Evolutionary conservation across 2,329 filamentous ascomycete genomes (phyloP), one percentile per base, ranked within the genome.

Genomic region (Sporothrix humicola): DNA sequence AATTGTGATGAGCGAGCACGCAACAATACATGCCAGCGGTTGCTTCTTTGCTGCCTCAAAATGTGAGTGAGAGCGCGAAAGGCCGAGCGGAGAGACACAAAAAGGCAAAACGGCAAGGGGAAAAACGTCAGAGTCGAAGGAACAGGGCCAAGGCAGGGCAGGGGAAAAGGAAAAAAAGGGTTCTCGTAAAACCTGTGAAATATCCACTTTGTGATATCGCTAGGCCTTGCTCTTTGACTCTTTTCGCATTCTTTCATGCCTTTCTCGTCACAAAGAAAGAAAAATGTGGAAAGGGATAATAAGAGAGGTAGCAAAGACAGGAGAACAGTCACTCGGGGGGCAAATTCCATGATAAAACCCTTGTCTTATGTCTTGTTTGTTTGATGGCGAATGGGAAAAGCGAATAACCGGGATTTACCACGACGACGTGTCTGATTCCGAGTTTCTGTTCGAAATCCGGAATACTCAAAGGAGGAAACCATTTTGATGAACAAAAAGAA

Each of bases 51-150:
- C n/a, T 26, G 1, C n/a, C 31, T 8, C n/a, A 13, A 37, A 37
- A 37, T n/a, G 48, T 15, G 59, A 37, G 10, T 13, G 5, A 46
- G 63, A 50, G n/a, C 68, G 52, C 50, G 50, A 23, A 58, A 37
- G 68, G 68, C 68, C 68, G 68, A 54, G 15, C 66, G 66, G 66
- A 69, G 66, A 69, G 66, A 54, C 46, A 69, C 44, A 23, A 69
- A 54, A 31, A 42, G 26, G 46, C 17, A 37, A 56, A 69, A 54
- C 50, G 20, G 37, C 42, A 70, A 42, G 68, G 42, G 20, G 20
- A 59, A 46, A n/a, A 46, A 37, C 17, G 59, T 13, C 17, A 63
- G 17, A 26, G 59, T 23, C n/a, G 37, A 37, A 63, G 59, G 23
- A 61, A 61, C 58, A 42, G 37, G 59, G 17, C 59, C 59, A 46